These are phyloP conservation scores for Myriosclerotinia scirpicola DNA, from an alignment of 2,329 filamentous ascomycete species.

Conservation along the genomic window DNA sequence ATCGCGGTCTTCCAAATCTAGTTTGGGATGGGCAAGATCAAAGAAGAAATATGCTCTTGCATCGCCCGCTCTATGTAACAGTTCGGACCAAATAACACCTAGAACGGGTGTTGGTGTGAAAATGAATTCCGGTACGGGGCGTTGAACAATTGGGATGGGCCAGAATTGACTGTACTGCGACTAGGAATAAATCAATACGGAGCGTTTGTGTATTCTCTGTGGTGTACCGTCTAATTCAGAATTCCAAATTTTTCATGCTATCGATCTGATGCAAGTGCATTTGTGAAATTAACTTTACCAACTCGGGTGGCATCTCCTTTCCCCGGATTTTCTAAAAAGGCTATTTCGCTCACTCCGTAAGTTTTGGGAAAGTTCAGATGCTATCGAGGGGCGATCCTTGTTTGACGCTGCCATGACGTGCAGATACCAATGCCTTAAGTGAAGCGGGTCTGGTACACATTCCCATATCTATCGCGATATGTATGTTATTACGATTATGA, in stretches of 20 bases:
- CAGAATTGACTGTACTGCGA: too few relatives aligned
- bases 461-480: background rate
- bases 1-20: background rate
- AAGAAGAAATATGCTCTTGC: background rate
- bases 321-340: background rate
- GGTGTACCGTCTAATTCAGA: background rate
- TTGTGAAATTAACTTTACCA: background rate
- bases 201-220: background rate
- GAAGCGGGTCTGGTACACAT: background rate
- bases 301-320: background rate
- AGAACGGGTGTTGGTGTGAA: too few relatives aligned
- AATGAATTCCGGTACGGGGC: constrained; percentile 5
- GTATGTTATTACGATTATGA: background rate
- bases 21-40: background rate
- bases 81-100: background rate
- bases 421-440: constrained; percentile 1
- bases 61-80: background rate
- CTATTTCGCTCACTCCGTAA: background rate
- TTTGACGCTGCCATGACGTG: constrained; percentile 8
- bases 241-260: background rate
- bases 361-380: background rate
- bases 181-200: too few relatives aligned
- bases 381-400: background rate
- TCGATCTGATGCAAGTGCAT: background rate
- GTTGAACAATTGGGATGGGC: background rate